Evolutionary conservation across 2,329 filamentous ascomycete species (phyloP).

Genomic region (Phialophora tarda): DNA sequence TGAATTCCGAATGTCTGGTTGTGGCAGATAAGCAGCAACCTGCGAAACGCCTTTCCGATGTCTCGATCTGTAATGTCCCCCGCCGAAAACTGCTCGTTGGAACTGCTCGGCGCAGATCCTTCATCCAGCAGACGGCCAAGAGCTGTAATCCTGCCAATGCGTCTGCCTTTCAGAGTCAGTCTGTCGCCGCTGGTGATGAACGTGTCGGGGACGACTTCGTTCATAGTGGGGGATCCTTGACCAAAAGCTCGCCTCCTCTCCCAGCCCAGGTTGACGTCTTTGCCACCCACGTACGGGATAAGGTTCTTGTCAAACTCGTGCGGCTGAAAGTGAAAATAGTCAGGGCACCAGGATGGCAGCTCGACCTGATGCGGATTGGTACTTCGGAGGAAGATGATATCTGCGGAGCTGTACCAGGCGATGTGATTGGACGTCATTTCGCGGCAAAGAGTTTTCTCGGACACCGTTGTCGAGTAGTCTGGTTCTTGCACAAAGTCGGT

Average conservation of each 20-base stretch:
- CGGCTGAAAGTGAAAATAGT: constrained; percentile 30
- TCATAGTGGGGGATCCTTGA: constrained; percentile 20
- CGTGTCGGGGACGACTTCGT: constrained; percentile 23
- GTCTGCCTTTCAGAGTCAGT: constrained; percentile 25
- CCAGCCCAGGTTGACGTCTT: constrained; percentile 30
- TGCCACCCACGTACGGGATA: constrained; percentile 25
- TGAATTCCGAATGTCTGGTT: constrained; percentile 28
- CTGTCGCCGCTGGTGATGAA: constrained; percentile 17
- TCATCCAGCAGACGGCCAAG: constrained; percentile 20
- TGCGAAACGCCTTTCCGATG: constrained; percentile 26
- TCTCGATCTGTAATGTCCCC: constrained; percentile 18
- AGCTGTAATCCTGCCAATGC: constrained; percentile 24
- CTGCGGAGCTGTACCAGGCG: constrained; percentile 29
- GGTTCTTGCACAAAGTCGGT: constrained; percentile 30
- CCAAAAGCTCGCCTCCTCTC: constrained; percentile 31
- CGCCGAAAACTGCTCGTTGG: background rate
- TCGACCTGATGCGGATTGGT: constrained; percentile 6
- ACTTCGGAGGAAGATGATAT: constrained; percentile 33
- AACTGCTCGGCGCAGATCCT: background rate
- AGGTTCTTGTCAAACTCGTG: constrained; percentile 26
- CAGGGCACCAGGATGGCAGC: constrained; percentile 31
- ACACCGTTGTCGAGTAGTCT: constrained; percentile 23
- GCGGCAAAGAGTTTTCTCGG: constrained; percentile 28
- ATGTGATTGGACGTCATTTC: constrained; percentile 31
- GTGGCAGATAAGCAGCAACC: constrained; percentile 31